Evolutionary conservation across 805 yeast species (phyloP), one percentile per base, ranked within the genome.

Genomic region (Schizosaccharomyces japonicus): DNA sequence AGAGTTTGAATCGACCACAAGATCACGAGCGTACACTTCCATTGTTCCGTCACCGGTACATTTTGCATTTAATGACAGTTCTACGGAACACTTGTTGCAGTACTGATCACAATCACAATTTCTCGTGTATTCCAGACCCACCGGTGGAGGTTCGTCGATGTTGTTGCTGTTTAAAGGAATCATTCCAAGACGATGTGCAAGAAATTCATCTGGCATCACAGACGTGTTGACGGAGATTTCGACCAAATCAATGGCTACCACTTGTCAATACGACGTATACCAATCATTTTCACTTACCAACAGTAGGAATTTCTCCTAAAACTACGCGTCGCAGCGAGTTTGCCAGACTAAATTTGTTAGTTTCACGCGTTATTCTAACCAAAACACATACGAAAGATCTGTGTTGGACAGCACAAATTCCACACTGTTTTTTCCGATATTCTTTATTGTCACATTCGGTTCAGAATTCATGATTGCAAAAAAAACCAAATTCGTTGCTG

Each of bases 61-160:
- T 53, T 75, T 69, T n/a, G 95, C 98, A 49, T 81, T 76, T 52
- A 90, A 65, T 50, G 78, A 76, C 49, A 90, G 69, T 53, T 78
- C 82, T 23, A 90, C 96, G 3, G 94, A 78, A 65, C 99, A 90
- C 62, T 80, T 78, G 51, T 83, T 85, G 65, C 99, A 90, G 65
- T 90, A 87, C 59, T 85, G 92, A 61, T 90, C 98, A 67, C 99
- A 90, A 40, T 93, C 85, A 63, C 99, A 90, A 61, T 90, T 98
- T 1, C 95, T 72, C 27, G 92, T 78, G 64, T 85, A 87, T 52
- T 82, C 76, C 53, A 87, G 66, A 52, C 33, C 36, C 8, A 30
- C 39, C 23, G 47, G 33, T 4, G 45, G 48, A 21, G 44, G 36
- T 23, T 76, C 72, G 47, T 83, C 94, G 42, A 85, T 83, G 51